phyloP scores from a whole-genome alignment of 352 stramenopile genomes.

The Globisporangium radiosum region DNA sequence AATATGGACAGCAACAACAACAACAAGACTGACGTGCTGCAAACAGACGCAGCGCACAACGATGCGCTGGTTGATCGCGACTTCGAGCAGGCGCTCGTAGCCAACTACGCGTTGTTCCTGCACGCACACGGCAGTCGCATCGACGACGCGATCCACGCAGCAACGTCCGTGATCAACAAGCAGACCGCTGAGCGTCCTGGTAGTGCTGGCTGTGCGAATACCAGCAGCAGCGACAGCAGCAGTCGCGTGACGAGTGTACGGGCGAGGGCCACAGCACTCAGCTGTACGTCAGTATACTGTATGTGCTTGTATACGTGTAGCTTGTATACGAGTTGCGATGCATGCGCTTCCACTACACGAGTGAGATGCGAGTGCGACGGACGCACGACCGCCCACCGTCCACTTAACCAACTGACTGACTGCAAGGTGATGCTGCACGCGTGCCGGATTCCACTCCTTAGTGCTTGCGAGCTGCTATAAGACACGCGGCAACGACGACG shows the following conservation, averaged over 20 bases:
- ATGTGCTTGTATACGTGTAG: too few species aligned
- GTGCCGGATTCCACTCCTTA: background rate
- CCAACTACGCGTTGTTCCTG: constrained; percentile 43
- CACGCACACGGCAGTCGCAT: constrained; percentile 20
- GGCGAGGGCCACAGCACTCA: background rate
- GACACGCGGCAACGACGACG: constrained; percentile 12
- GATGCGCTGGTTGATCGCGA: background rate
- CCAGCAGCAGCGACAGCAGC: background rate
- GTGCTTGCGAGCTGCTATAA: constrained; percentile 27
- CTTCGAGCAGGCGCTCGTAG: constrained; percentile 24
- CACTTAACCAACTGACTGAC: background rate
- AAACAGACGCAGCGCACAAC: background rate
- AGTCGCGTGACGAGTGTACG: background rate
- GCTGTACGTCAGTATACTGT: constrained; percentile 1
- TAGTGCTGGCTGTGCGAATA: too few species aligned
- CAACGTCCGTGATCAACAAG: constrained; percentile 20
- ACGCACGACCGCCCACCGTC: background rate
- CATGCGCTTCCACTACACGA: too few species aligned
- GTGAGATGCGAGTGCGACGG: too few species aligned
- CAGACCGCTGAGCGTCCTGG: constrained; percentile 10
- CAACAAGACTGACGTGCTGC: background rate
- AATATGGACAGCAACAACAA: too few species aligned
- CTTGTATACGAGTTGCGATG: too few species aligned
- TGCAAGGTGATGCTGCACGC: background rate
- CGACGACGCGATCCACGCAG: constrained; percentile 26